Evolutionary conservation across 257 asterid species (phyloP).

Genomic region (Catharanthus roseus): DNA sequence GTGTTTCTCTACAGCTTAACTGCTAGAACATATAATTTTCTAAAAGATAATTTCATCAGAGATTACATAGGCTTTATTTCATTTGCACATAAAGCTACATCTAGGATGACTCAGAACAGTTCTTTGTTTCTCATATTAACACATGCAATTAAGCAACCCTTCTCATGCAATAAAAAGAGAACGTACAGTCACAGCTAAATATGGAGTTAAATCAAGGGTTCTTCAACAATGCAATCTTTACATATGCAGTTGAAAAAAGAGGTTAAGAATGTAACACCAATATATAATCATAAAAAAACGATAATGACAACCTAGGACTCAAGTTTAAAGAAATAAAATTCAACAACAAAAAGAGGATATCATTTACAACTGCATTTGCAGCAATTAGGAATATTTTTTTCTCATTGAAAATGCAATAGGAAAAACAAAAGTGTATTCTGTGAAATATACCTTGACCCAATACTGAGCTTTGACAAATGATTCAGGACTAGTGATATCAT

Average conservation of each 20-base stretch:
- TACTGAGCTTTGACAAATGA: constrained; percentile 78
- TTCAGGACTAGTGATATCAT: constrained; percentile 93
- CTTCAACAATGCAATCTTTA: not conserved
- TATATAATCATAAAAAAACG: not conserved
- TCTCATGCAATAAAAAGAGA: not conserved
- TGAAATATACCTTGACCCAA: constrained; percentile 69
- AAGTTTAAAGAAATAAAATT: too few relatives aligned
- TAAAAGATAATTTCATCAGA: not conserved
- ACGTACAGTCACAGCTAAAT: not conserved
- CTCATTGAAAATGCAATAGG: too few relatives aligned
- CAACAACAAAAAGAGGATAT: not conserved
- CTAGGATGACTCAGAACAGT: not conserved
- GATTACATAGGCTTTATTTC: not conserved
- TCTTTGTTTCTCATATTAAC: not conserved
- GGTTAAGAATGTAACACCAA: not conserved
- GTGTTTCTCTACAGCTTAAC: not conserved
- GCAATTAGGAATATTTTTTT: not conserved
- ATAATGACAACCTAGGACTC: not conserved
- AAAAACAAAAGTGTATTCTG: not conserved
- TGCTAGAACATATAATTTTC: not conserved
- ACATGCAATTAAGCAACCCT: not conserved
- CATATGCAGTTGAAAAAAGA: not conserved
- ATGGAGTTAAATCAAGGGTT: not conserved
- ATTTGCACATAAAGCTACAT: not conserved
- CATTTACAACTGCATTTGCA: not conserved